Conservation (phyloP, 805 yeast species). For the Starmerella lactis-condensi region DNA sequence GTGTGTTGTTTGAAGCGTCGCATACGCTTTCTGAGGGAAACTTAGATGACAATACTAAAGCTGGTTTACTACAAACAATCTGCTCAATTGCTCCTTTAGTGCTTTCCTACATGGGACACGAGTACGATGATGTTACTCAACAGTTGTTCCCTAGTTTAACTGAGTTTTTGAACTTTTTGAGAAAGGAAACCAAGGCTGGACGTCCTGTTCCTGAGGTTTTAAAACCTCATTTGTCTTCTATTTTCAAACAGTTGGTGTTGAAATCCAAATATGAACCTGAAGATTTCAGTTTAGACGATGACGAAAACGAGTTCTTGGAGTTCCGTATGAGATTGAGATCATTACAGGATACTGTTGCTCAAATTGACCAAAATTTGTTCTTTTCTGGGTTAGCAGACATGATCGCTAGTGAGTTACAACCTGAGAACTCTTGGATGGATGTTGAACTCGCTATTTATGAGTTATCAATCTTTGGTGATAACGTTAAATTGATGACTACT, state of each 20-base stretch:
- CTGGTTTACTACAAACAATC: not conserved
- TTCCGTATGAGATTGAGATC: conserved; percentile 53
- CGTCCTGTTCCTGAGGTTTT: conserved; percentile 38
- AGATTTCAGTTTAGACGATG: conserved; percentile 32
- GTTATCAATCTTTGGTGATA: conserved; percentile 59
- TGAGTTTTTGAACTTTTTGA: conserved; percentile 51
- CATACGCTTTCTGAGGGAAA: conserved; percentile 11
- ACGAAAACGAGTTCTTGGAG: conserved; percentile 37
- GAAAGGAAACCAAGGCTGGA: conserved; percentile 23
- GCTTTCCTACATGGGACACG: conserved; percentile 24
- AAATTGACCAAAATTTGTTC: conserved; percentile 41
- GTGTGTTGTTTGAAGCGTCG: conserved; percentile 60
- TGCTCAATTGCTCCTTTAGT: not conserved
- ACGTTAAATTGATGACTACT: too few relatives aligned
- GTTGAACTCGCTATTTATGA: conserved; percentile 77
- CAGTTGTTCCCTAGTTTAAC: conserved; percentile 71
- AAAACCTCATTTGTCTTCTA: conserved; percentile 25
- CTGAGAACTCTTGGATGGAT: conserved; percentile 23
- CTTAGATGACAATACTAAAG: not conserved
- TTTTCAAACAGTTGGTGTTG: conserved; percentile 49
- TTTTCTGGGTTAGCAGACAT: conserved; percentile 42
- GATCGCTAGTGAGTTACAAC: conserved; percentile 1
- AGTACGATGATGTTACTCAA: conserved; percentile 70
- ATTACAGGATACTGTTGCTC: conserved; percentile 68
- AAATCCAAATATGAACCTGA: conserved; percentile 70